phyloP scores from a whole-genome alignment of 208 protist species.

The Leishmania lainsoni region DNA sequence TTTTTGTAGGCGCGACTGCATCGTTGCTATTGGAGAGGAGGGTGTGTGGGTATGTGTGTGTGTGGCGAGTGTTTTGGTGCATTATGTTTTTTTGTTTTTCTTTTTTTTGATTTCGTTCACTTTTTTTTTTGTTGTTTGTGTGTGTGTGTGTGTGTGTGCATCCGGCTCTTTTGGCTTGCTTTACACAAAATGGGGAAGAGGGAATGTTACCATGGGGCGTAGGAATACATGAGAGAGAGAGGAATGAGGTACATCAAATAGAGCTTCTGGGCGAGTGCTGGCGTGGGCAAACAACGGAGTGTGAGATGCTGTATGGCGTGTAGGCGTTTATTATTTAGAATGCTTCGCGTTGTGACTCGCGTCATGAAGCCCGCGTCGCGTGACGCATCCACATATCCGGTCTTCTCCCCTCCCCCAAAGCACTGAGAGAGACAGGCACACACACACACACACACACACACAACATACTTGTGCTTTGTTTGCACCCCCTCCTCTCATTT shows the following conservation, averaged over 20 bases:
- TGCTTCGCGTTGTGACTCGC: not conserved
- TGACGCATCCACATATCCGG: not conserved
- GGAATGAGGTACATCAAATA: not conserved
- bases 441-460: not conserved
- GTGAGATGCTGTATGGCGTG: not conserved
- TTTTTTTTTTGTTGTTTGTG: too few species aligned
- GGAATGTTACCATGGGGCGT: not conserved
- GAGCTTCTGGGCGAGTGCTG: not conserved
- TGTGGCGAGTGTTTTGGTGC: too few species aligned
- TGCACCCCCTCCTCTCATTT: not conserved
- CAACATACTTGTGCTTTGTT: not conserved
- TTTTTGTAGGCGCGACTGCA: not conserved
- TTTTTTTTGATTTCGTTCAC: too few species aligned
- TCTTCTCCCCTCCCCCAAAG: not conserved
- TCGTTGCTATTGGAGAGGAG: not conserved
- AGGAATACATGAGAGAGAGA: not conserved
- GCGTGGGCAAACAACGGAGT: not conserved
- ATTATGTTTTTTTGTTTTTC: too few species aligned
- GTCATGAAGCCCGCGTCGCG: not conserved
- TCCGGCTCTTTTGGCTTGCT: not conserved
- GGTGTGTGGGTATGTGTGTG: not conserved
- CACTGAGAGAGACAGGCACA: not conserved
- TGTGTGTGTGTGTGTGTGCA: not conserved
- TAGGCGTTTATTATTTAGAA: not conserved
- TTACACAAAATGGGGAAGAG: not conserved